phyloP scores from a whole-genome alignment of 192 early-diverging fungal genomes.

The Chytriomyces confervae region DNA sequence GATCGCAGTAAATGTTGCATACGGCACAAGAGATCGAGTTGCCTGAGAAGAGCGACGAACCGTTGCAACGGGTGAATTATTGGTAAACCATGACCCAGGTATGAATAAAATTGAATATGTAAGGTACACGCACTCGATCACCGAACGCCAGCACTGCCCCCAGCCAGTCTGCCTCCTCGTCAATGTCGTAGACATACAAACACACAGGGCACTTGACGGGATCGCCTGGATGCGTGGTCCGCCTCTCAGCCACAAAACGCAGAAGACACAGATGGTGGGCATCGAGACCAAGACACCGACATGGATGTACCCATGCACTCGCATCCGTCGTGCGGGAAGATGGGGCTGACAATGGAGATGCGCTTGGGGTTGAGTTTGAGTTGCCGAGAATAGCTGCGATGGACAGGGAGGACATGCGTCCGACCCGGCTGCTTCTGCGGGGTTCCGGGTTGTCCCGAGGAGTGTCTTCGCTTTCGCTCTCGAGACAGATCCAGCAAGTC shows the following conservation, averaged over 20 bases:
- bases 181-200: slow-evolving; percentile 36
- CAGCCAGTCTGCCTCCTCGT: slow-evolving; percentile 12
- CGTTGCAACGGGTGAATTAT: neutral
- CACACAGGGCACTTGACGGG: slow-evolving; percentile 46
- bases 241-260: slow-evolving; percentile 44
- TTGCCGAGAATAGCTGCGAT: no score
- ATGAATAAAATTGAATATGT: neutral
- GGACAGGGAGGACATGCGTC: no score
- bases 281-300: slow-evolving; percentile 23
- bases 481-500: slow-evolving; percentile 52
- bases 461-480: slow-evolving; percentile 36
- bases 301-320: neutral
- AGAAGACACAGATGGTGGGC: slow-evolving; percentile 50
- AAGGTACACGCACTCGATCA: neutral
- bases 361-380: neutral
- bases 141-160: neutral
- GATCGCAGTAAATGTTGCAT: neutral
- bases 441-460: no score
- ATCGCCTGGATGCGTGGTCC: slow-evolving; percentile 4
- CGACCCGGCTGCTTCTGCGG: no score
- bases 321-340: neutral
- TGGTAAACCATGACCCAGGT: neutral
- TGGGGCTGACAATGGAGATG: neutral
- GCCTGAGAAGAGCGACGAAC: neutral
- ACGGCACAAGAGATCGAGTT: neutral